Conservation (phyloP, 257 asterid species). For the Knoxia roxburghii region DNA sequence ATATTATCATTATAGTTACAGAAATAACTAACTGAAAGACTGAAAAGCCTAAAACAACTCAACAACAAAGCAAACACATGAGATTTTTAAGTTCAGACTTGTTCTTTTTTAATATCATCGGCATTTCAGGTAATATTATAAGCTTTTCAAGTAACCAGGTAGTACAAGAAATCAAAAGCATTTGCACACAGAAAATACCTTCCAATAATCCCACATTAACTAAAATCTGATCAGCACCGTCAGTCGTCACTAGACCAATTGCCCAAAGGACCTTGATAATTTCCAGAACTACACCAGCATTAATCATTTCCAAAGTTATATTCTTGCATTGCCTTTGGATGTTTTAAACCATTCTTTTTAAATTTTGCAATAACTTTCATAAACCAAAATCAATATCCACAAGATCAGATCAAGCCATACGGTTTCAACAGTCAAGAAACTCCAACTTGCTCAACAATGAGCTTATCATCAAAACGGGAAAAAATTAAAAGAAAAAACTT, state of each 20-base stretch:
- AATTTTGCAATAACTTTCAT: too few relatives aligned
- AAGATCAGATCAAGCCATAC: conserved; percentile 4
- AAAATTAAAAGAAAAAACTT: neutral
- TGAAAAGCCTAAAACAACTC: neutral
- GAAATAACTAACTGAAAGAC: neutral
- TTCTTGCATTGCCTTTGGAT: neutral
- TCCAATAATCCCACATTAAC: neutral
- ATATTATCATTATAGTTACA: neutral
- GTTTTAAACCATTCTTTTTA: neutral
- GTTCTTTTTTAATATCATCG: neutral
- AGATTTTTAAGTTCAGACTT: neutral
- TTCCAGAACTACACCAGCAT: too few relatives aligned
- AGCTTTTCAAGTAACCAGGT: neutral
- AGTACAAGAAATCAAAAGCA: neutral
- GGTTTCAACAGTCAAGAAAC: neutral
- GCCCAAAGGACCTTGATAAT: neutral
- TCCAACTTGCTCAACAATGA: neutral
- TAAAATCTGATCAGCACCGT: neutral
- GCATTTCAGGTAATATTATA: neutral
- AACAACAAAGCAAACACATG: too few relatives aligned
- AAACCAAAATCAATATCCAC: neutral
- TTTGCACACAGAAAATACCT: neutral
- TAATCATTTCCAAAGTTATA: neutral
- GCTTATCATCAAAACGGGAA: neutral
- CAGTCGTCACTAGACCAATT: neutral